Evolutionary conservation across 306 rosid species (phyloP).

Genomic region (Rosa multiflora): DNA sequence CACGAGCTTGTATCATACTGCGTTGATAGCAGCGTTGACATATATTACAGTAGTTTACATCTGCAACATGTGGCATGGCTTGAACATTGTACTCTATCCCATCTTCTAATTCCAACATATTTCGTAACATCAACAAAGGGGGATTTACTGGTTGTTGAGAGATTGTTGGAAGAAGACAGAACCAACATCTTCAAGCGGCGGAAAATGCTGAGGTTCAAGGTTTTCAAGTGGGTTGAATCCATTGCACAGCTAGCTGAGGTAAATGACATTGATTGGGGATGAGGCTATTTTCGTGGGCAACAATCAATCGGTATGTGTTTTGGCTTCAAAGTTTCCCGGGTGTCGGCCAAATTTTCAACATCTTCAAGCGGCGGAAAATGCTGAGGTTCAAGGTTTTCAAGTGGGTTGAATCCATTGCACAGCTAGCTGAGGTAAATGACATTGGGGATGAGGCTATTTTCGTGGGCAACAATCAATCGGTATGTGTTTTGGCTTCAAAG

Average conservation of each 20-base stretch:
- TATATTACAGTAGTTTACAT: background rate
- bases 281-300: background rate
- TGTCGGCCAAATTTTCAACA: too few species aligned
- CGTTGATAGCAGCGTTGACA: background rate
- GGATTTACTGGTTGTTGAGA: background rate
- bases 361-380: too few species aligned
- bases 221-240: background rate
- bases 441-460: too few species aligned
- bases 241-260: background rate
- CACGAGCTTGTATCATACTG: background rate
- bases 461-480: too few species aligned
- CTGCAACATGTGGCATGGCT: background rate
- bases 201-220: background rate
- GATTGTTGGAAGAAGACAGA: background rate
- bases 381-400: too few species aligned
- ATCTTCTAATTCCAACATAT: background rate
- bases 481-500: too few species aligned
- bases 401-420: too few species aligned
- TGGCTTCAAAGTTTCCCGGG: slow-evolving; percentile 4
- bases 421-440: too few species aligned
- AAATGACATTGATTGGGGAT: background rate
- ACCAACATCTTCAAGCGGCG: too few species aligned
- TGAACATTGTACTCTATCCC: too few species aligned
- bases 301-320: background rate
- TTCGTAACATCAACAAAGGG: background rate